Conservation (phyloP, 2,329 filamentous ascomycete species). For the Purpureocillium takamizusanense region DNA sequence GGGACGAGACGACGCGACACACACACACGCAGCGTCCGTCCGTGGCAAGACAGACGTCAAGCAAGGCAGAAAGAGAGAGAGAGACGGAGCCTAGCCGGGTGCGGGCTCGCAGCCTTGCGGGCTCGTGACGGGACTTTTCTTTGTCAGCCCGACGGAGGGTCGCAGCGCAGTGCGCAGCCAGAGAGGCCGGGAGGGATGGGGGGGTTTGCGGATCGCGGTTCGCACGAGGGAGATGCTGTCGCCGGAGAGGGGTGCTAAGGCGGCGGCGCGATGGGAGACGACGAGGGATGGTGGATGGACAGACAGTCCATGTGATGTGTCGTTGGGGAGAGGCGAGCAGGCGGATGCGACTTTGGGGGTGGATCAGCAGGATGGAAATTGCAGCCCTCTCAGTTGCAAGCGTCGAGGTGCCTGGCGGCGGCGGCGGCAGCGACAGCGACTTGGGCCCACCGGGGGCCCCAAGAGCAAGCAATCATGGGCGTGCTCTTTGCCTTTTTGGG, state of each 20-base stretch:
- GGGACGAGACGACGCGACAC: too few relatives aligned
- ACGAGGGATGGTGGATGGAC: conserved; percentile 13
- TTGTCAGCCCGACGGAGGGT: conserved; percentile 11
- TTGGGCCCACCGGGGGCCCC: too few relatives aligned
- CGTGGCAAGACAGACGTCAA: too few relatives aligned
- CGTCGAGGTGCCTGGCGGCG: too few relatives aligned
- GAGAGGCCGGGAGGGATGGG: conserved; percentile 6
- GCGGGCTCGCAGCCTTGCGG: not conserved
- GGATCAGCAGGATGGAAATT: conserved; percentile 17
- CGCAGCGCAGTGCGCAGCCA: conserved; percentile 19
- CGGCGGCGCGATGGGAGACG: not conserved
- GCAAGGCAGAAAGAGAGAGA: not conserved
- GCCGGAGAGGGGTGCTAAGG: conserved; percentile 1
- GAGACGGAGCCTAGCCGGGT: conserved; percentile 4
- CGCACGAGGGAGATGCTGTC: conserved; percentile 5
- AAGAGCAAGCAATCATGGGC: too few relatives aligned
- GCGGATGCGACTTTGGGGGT: conserved; percentile 12
- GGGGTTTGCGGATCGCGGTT: not conserved
- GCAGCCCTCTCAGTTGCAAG: conserved; percentile 5
- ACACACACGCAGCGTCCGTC: too few relatives aligned
- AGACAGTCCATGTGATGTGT: conserved; percentile 23
- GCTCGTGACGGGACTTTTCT: conserved; percentile 3
- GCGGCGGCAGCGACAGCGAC: too few relatives aligned
- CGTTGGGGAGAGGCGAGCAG: conserved; percentile 4
- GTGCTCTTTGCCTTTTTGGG: too few relatives aligned